Conservation (phyloP, 371 early-diverging fungal species). For the Actinomortierella wolfii region DNA sequence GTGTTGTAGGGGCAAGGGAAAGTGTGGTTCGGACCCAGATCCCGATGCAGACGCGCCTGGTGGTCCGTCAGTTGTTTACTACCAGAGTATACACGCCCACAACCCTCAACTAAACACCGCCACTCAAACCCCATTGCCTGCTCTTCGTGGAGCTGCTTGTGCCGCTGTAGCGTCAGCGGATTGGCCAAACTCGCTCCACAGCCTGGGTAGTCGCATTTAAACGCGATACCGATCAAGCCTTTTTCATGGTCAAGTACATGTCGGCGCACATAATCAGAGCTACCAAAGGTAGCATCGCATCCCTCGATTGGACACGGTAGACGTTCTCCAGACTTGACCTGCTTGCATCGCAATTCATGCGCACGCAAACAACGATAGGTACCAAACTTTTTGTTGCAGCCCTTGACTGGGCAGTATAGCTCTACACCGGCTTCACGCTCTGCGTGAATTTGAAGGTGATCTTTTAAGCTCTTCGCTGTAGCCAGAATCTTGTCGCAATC, state of each 20-base stretch:
- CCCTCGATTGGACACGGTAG: conserved; percentile 30
- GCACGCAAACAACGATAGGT: conserved; percentile 37
- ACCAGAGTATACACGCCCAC: conserved; percentile 38
- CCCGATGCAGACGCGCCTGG: conserved; percentile 33
- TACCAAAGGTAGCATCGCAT: conserved; percentile 33
- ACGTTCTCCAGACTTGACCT: conserved; percentile 36
- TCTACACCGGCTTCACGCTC: conserved; percentile 34
- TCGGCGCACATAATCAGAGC: conserved; percentile 42
- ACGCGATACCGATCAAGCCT: conserved; percentile 36
- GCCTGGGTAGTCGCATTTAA: conserved; percentile 26
- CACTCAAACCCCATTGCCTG: conserved; percentile 43
- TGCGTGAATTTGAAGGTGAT: conserved; percentile 37
- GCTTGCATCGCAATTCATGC: conserved; percentile 38
- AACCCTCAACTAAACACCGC: conserved; percentile 26
- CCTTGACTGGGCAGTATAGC: conserved; percentile 25
- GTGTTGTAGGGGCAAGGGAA: conserved; percentile 29
- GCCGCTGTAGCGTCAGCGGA: conserved; percentile 37
- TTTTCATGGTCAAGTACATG: conserved; percentile 45
- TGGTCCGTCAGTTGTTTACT: conserved; percentile 42
- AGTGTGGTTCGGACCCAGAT: conserved; percentile 20
- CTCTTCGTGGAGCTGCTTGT: conserved; percentile 42
- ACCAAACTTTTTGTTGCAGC: conserved; percentile 34
- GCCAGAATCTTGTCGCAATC: conserved; percentile 35
- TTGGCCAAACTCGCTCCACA: conserved; percentile 33
- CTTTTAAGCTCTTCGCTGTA: conserved; percentile 35